phyloP scores from a whole-genome alignment of 352 stramenopile genomes.

The Phytophthora pistaciae region DNA sequence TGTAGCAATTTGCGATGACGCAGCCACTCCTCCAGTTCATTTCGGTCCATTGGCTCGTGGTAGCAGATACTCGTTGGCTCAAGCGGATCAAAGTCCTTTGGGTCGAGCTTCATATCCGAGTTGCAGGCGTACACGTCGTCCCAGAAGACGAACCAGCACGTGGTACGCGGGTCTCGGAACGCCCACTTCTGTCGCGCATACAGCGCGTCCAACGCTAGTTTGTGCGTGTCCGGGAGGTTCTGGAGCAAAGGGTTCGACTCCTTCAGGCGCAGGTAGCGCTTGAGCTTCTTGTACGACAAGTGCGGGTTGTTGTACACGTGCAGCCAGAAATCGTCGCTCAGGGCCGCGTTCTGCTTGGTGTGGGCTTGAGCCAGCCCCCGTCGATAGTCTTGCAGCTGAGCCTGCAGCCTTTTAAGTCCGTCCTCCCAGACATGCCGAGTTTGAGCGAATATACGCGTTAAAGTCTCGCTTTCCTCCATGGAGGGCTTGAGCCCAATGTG shows the following conservation, averaged over 20 bases:
- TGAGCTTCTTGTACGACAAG: constrained; percentile 13
- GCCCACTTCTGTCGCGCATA: constrained; percentile 23
- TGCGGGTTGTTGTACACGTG: constrained; percentile 45
- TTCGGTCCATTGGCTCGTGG: constrained; percentile 22
- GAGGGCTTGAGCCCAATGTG: not conserved
- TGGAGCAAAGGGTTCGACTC: constrained; percentile 4
- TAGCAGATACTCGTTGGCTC: constrained; percentile 32
- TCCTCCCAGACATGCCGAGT: not conserved
- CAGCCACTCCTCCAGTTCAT: constrained; percentile 31
- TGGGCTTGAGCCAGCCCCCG: not conserved
- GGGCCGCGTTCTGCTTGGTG: not conserved
- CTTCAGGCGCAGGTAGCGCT: constrained; percentile 7
- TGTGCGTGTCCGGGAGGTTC: constrained; percentile 1
- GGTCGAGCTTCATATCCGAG: constrained; percentile 28
- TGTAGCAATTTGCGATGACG: constrained; percentile 8
- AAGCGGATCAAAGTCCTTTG: constrained; percentile 20
- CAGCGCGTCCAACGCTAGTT: constrained; percentile 4
- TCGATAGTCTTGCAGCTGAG: not conserved
- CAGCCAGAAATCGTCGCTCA: constrained; percentile 44
- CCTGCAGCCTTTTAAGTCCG: not conserved
- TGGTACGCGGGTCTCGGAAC: constrained; percentile 24
- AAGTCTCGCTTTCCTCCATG: not conserved
- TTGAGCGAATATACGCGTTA: not conserved
- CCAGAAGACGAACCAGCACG: constrained; percentile 52
- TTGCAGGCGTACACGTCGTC: constrained; percentile 44